A percentile compares a stretch with the other conserved stretches of the same genome.
Conservation (phyloP, 805 yeast species). For the Jamesozyma lodderae region DNA sequence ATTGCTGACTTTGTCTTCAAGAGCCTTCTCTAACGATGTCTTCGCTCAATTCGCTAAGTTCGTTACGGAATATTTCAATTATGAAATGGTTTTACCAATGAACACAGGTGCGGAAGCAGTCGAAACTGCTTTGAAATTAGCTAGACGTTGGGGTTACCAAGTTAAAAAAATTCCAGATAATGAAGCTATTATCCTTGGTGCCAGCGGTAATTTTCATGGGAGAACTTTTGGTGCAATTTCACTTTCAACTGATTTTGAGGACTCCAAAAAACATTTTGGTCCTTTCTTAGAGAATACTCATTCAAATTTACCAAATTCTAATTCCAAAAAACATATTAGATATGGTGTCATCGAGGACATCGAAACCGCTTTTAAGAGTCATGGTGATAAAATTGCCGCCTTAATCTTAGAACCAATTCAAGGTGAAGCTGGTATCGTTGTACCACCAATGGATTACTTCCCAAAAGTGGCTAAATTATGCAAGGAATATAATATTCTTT, state of each 20-base stretch:
- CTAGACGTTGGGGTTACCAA: slow-evolving; percentile 95
- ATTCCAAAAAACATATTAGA: slow-evolving; percentile 44
- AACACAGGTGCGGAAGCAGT: slow-evolving; percentile 99
- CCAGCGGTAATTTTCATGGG: slow-evolving; percentile 90
- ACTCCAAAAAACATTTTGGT: slow-evolving; percentile 80
- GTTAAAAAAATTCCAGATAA: slow-evolving; percentile 73
- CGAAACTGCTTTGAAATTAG: slow-evolving; percentile 86
- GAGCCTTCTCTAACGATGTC: slow-evolving; percentile 87
- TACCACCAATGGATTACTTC: slow-evolving; percentile 79
- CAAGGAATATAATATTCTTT: slow-evolving; percentile 71
- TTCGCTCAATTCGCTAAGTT: slow-evolving; percentile 83
- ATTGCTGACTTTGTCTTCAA: slow-evolving; percentile 72
- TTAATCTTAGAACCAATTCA: slow-evolving; percentile 90
- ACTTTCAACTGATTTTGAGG: slow-evolving; percentile 85
- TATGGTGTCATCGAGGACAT: slow-evolving; percentile 84
- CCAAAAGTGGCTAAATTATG: slow-evolving; percentile 64
- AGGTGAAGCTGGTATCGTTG: slow-evolving; percentile 97
- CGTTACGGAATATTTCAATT: slow-evolving; percentile 78
- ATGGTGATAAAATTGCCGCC: slow-evolving; percentile 88
- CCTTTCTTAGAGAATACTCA: slow-evolving; percentile 82
- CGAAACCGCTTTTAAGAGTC: slow-evolving; percentile 66
- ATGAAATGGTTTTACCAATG: slow-evolving; percentile 94
- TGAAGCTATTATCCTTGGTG: slow-evolving; percentile 82
- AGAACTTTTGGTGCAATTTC: slow-evolving; percentile 92
- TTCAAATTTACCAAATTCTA: slow-evolving; percentile 63